Evolutionary conservation across 768 basidiomycete species (phyloP).

Genomic region (Trametes cingulata): DNA sequence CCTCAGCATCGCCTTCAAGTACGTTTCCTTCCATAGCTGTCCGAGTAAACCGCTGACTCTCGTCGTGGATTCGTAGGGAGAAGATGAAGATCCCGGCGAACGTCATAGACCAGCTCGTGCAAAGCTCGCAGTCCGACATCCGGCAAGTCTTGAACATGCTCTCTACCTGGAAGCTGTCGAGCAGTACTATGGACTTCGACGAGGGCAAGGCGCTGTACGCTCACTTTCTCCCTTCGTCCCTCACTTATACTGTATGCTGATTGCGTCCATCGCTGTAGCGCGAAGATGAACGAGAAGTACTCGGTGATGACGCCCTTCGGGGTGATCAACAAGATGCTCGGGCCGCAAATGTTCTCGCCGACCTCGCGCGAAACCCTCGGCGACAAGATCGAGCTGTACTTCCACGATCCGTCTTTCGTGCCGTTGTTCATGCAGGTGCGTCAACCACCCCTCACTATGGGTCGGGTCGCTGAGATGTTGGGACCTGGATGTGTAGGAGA

Average conservation of each 20-base stretch:
- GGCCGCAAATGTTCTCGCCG: conserved; percentile 86
- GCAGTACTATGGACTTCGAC: conserved; percentile 81
- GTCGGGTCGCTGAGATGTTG: no score
- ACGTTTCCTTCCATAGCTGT: conserved; percentile 25
- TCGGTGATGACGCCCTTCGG: conserved; percentile 90
- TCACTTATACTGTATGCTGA: neutral
- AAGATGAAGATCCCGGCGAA: conserved; percentile 90
- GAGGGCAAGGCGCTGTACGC: conserved; percentile 87
- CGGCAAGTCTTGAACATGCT: conserved; percentile 98
- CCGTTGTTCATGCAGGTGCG: conserved; percentile 94
- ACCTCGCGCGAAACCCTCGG: conserved; percentile 79
- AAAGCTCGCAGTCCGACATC: conserved; percentile 91
- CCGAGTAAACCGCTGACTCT: neutral
- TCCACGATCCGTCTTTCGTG: conserved; percentile 93
- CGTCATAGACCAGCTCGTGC: conserved; percentile 89
- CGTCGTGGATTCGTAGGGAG: conserved; percentile 54
- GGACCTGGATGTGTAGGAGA: conserved; percentile 82
- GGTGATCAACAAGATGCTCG: conserved; percentile 84
- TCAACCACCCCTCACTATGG: no score
- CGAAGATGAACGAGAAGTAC: conserved; percentile 91
- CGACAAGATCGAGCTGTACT: conserved; percentile 96
- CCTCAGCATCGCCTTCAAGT: conserved; percentile 89
- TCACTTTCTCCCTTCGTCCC: neutral
- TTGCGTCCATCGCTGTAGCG: no score
- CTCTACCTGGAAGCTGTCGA: conserved; percentile 94